Evolutionary conservation across 2,329 filamentous ascomycete genomes (phyloP), one percentile per base, ranked within the genome.

Genomic region (Monilinia aucupariae): DNA sequence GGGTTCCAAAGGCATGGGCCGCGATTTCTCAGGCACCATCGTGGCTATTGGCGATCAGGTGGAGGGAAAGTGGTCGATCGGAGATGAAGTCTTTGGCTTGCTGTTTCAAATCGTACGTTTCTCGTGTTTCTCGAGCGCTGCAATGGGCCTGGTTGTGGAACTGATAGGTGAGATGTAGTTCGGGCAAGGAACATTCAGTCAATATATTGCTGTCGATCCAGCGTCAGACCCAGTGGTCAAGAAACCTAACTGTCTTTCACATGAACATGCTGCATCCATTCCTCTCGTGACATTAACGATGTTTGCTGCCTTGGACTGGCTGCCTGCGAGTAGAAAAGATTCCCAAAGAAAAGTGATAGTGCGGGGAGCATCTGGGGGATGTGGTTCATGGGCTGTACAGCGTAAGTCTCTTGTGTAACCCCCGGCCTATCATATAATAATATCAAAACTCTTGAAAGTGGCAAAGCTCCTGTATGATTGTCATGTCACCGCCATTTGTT

Each of bases 241-340:
- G 59, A 80, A 79, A 64, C 78, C 79, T 0, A 69, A 68, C 13
- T 73, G 71, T 34, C 61, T 80, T 6, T 75, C 76, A 1, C 78
- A 79, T 61, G 73, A 73, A 34, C 75, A 78, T 41, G 78, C 78
- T 32, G 76, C 78, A 15, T 76, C 77, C 0, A 73, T 80, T 25
- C 78, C 78, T 10, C 68, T 80, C n/a, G 77, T 76, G 13, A 74
- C 72, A 9, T 66, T 78, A 59, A 79, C 78, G 17, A 76, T 76
- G 1, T 71, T 78, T 30, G 63, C 70, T 13, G 70, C 70, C 59
- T 62, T 73, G 27, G 66, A 68, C 39, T 72, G 69, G 70, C 61
- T 73, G n/a, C 71, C 69, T 32, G 52, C 62, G 20, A 34, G 56
- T 41, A 51, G 55, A 15, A 20, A 34, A 27, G n/a, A 22, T 17